Evolutionary conservation across 108 stramenopile species (phyloP).

Genomic region (Pseudonitzschia multiseries): DNA sequence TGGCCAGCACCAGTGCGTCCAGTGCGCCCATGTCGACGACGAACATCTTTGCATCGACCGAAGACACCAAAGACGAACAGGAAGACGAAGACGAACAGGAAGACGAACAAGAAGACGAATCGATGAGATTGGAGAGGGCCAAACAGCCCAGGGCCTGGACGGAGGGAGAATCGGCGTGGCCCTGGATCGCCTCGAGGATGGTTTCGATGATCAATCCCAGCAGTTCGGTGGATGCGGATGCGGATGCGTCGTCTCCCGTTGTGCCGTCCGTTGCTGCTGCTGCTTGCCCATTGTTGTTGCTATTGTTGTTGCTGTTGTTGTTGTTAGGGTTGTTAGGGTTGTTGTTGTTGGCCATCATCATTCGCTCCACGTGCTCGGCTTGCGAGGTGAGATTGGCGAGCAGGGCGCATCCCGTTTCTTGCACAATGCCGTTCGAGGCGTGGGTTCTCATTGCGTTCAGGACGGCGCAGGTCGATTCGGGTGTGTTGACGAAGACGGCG

Average conservation of each 20-base stretch:
- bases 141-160: conserved; percentile 75
- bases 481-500: conserved; percentile 15
- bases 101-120: neutral
- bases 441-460: conserved; percentile 75
- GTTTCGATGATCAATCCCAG: conserved; percentile 56
- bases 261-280: neutral
- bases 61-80: neutral
- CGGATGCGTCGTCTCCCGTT: conserved; percentile 1
- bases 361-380: neutral
- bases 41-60: conserved; percentile 47
- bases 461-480: conserved; percentile 55
- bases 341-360: conserved; percentile 13
- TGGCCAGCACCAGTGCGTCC: conserved; percentile 72
- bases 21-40: conserved; percentile 69
- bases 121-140: conserved; percentile 59
- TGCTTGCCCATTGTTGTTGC: conserved; percentile 31
- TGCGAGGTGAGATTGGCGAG: conserved; percentile 46
- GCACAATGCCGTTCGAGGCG: conserved; percentile 42
- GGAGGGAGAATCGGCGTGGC: conserved; percentile 41
- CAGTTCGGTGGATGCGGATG: neutral
- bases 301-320: neutral
- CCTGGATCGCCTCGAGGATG: conserved; percentile 69
- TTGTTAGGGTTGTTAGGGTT: neutral
- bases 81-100: neutral
- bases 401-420: conserved; percentile 74